Percentiles rank a stretch among this genome's conserved stretches.
phyloP scores from a whole-genome alignment of 2,329 filamentous ascomycete species.

The Colletotrichum brevisporum region DNA sequence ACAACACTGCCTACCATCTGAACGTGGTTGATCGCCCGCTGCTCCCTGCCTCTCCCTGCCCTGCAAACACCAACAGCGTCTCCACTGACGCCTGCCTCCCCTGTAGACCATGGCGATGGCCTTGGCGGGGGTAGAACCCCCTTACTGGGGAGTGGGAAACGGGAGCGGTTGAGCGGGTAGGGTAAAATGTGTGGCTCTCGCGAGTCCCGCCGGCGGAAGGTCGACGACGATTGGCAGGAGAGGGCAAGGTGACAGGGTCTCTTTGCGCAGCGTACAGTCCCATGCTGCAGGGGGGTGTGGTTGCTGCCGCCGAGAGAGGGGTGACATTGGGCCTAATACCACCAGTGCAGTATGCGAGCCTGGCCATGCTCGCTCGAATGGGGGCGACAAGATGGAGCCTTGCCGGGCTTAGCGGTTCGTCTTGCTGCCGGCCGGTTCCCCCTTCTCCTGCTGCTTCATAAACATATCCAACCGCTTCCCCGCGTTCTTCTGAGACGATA shows the following conservation, averaged over 20 bases:
- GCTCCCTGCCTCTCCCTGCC: conserved; percentile 15
- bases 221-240: conserved; percentile 18
- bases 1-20: conserved; percentile 11
- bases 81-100: conserved; percentile 4
- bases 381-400: conserved; percentile 34
- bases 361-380: conserved; percentile 14
- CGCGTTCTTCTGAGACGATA: conserved; percentile 19
- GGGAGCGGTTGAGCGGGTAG: conserved; percentile 29
- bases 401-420: conserved; percentile 37
- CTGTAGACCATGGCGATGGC: conserved; percentile 6
- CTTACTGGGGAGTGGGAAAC: conserved; percentile 6
- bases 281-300: conserved; percentile 24
- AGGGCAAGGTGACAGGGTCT: conserved; percentile 30
- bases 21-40: conserved; percentile 21
- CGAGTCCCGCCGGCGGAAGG: background rate
- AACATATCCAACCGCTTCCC: conserved; percentile 30
- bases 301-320: conserved; percentile 21
- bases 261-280: conserved; percentile 22
- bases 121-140: conserved; percentile 13
- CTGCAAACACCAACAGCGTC: conserved; percentile 15
- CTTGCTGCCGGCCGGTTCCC: conserved; percentile 23
- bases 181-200: conserved; percentile 16
- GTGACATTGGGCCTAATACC: conserved; percentile 30
- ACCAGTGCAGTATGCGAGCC: conserved; percentile 9
- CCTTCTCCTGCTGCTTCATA: conserved; percentile 24